Percentiles rank a stretch among this genome's conserved stretches.
These are phyloP conservation scores for Lentinus brumalis DNA, from an alignment of 768 basidiomycete genomes.

Conservation along the genomic window DNA sequence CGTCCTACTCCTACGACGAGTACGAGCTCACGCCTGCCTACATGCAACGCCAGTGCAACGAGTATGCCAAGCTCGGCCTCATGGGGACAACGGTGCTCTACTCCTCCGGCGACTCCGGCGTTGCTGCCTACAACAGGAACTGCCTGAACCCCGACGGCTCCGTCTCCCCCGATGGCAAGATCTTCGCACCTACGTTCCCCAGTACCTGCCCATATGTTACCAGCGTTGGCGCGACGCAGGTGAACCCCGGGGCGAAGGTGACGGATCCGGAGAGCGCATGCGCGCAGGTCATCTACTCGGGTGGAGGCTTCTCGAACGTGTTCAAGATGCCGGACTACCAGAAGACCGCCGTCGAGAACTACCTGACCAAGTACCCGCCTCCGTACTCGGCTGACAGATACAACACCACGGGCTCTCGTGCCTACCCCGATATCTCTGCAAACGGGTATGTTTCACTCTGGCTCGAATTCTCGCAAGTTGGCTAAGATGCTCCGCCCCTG, in stretches of 20 bases:
- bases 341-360: slow-evolving; percentile 29
- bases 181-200: slow-evolving; percentile 23
- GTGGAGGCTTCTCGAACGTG: slow-evolving; percentile 44
- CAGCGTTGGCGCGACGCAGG: slow-evolving; percentile 40
- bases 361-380: slow-evolving; percentile 35
- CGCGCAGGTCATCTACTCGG: slow-evolving; percentile 39
- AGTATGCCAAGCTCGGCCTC: slow-evolving; percentile 47
- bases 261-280: slow-evolving; percentile 41
- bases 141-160: slow-evolving; percentile 38
- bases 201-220: slow-evolving; percentile 44
- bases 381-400: slow-evolving; percentile 34
- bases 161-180: background rate
- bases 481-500: background rate
- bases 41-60: slow-evolving; percentile 43
- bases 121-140: slow-evolving; percentile 36
- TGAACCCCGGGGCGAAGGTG: slow-evolving; percentile 34
- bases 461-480: background rate
- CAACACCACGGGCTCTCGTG: slow-evolving; percentile 38
- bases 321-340: slow-evolving; percentile 41
- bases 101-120: slow-evolving; percentile 47
- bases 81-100: slow-evolving; percentile 43
- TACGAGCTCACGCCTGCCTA: slow-evolving; percentile 37
- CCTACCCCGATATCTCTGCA: slow-evolving; percentile 36
- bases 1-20: slow-evolving; percentile 43
- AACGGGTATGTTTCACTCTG: slow-evolving; percentile 30